phyloP scores from a whole-genome alignment of 2,329 filamentous ascomycete genomes.

The Botryosphaeria agaves region DNA sequence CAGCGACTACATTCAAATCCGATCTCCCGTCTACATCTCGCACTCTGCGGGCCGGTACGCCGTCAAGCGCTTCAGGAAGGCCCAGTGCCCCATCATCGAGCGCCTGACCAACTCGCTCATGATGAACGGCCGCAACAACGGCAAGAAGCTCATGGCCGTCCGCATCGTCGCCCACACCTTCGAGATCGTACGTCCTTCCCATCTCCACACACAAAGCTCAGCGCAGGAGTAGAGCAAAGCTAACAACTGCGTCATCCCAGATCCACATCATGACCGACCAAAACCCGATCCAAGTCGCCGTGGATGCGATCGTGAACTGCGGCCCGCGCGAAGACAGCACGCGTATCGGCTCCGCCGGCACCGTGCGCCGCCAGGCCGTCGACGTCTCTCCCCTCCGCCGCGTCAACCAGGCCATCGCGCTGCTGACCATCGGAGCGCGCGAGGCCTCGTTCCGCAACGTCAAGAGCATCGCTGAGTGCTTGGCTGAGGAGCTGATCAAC shows the following conservation, averaged over 20 bases:
- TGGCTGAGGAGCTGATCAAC: slow-evolving; percentile 99
- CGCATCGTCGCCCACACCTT: slow-evolving; percentile 98
- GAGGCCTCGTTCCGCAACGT: slow-evolving; percentile 99
- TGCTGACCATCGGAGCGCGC: slow-evolving; percentile 96
- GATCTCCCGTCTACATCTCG: slow-evolving; percentile 95
- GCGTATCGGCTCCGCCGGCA: slow-evolving; percentile 98
- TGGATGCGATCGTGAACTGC: slow-evolving; percentile 99
- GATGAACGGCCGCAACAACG: slow-evolving; percentile 99
- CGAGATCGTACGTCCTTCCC: slow-evolving; percentile 82
- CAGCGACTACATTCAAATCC: slow-evolving; percentile 99
- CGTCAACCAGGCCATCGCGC: slow-evolving; percentile 99
- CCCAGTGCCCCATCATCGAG: slow-evolving; percentile 99
- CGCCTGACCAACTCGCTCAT: slow-evolving; percentile 99
- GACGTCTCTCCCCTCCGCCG: slow-evolving; percentile 98
- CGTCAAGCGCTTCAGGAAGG: slow-evolving; percentile 99
- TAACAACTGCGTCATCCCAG: slow-evolving; percentile 29
- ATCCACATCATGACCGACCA: slow-evolving; percentile 99
- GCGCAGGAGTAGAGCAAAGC: background rate
- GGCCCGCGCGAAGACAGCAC: slow-evolving; percentile 99
- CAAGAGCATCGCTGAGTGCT: slow-evolving; percentile 99
- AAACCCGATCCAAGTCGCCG: slow-evolving; percentile 99
- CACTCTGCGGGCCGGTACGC: slow-evolving; percentile 98
- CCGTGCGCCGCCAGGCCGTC: slow-evolving; percentile 98
- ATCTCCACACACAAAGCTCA: slow-evolving; percentile 1
- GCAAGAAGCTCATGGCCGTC: slow-evolving; percentile 99